These are phyloP conservation scores for Acidomyces sp. DNA, from an alignment of 495 filamentous ascomycete species.

Conservation along the genomic window DNA sequence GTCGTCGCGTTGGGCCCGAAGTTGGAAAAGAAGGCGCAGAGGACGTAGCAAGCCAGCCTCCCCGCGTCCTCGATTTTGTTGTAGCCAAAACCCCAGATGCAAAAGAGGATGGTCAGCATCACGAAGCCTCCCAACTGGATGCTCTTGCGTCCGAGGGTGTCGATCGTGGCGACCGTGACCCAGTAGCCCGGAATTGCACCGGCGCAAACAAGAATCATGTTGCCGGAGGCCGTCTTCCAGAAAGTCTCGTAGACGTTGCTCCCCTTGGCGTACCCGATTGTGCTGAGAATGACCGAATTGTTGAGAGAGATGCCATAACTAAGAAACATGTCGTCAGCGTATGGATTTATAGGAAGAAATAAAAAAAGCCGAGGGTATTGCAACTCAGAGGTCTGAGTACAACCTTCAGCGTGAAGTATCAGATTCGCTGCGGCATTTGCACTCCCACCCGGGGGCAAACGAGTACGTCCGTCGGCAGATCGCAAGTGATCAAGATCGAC, in stretches of 20 bases:
- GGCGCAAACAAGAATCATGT: slow-evolving; percentile 28
- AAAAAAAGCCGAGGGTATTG: no score
- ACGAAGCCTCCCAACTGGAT: slow-evolving; percentile 27
- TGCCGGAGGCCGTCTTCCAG: slow-evolving; percentile 25
- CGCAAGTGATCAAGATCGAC: no score
- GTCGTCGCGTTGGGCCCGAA: slow-evolving; percentile 79
- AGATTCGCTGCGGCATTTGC: no score
- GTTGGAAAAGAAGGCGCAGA: slow-evolving; percentile 85
- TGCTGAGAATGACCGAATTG: slow-evolving; percentile 33
- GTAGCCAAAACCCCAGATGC: slow-evolving; percentile 14
- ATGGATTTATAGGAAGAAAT: no score
- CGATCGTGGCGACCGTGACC: slow-evolving; percentile 27
- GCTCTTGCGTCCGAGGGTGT: slow-evolving; percentile 26
- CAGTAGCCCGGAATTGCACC: slow-evolving; percentile 31
- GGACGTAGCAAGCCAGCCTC: slow-evolving; percentile 61
- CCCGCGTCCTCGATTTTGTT: slow-evolving; percentile 22
- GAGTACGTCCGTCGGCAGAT: no score
- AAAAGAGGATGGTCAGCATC: slow-evolving; percentile 28
- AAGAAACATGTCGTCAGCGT: no score
- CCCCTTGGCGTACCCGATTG: slow-evolving; percentile 22
- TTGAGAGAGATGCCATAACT: slow-evolving; percentile 71
- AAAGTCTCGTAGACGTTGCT: slow-evolving; percentile 22
- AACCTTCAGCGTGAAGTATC: no score
- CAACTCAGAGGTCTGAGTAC: no score
- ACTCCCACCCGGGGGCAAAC: no score